Percentiles rank a stretch among this genome's conserved stretches.
Evolutionary conservation across 495 filamentous ascomycete genomes (phyloP).

Genomic region (Hapsidospora chrysogenum): DNA sequence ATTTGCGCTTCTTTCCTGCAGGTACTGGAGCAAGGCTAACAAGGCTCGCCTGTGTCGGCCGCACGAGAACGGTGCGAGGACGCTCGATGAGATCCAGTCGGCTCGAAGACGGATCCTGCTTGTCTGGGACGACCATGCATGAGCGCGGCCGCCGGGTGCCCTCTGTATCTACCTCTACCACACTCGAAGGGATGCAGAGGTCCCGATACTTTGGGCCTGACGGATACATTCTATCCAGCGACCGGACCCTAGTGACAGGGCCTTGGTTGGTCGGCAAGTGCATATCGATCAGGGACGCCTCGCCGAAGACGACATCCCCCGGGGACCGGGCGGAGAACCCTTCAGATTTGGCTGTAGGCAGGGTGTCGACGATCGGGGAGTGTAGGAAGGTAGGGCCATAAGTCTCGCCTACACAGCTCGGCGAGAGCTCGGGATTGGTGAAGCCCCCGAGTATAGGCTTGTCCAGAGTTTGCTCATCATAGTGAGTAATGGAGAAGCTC

Average conservation of each 20-base stretch:
- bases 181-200: neutral
- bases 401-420: slow-evolving; percentile 8
- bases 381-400: neutral
- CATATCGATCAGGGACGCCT: neutral
- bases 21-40: neutral
- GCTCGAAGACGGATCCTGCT: neutral
- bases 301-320: neutral
- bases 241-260: neutral
- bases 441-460: too few species aligned
- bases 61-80: neutral
- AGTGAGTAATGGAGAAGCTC: neutral
- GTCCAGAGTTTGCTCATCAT: neutral
- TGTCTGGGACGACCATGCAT: neutral
- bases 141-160: neutral
- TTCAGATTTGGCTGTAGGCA: neutral
- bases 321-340: neutral
- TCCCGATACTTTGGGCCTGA: neutral
- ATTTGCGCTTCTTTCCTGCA: neutral
- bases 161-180: neutral
- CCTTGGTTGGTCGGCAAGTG: neutral
- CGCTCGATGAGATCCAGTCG: slow-evolving; percentile 1
- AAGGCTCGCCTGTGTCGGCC: neutral
- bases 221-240: slow-evolving; percentile 1
- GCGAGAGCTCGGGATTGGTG: slow-evolving; percentile 3
- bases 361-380: neutral